Conservation (phyloP, 805 yeast species). For the Metschnikowia kofuensis region DNA sequence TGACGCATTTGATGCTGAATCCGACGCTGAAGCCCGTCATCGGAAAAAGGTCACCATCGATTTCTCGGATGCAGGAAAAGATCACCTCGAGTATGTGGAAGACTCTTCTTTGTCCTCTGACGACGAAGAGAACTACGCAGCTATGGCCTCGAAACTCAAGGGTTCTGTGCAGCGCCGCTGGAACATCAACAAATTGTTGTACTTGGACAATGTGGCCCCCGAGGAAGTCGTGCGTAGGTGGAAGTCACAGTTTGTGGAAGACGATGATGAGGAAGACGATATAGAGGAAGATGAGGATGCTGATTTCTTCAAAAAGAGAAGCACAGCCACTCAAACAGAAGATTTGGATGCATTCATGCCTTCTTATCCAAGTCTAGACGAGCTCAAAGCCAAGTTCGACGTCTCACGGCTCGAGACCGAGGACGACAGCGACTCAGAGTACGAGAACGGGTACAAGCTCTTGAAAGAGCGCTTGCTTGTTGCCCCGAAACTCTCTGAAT, state of each 20-base stretch:
- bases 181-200: slow-evolving; percentile 79
- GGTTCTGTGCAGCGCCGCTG: slow-evolving; percentile 56
- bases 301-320: slow-evolving; percentile 55
- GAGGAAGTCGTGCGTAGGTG: slow-evolving; percentile 69
- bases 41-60: slow-evolving; percentile 41
- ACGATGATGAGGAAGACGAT: slow-evolving; percentile 37
- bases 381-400: slow-evolving; percentile 46
- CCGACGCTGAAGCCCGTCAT: slow-evolving; percentile 28
- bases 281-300: slow-evolving; percentile 35
- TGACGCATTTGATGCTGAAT: slow-evolving; percentile 25
- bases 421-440: slow-evolving; percentile 32
- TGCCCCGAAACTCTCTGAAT: slow-evolving; percentile 42
- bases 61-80: slow-evolving; percentile 35
- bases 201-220: slow-evolving; percentile 75
- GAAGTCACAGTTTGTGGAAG: slow-evolving; percentile 52
- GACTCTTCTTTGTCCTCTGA: slow-evolving; percentile 43
- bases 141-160: slow-evolving; percentile 60
- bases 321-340: slow-evolving; percentile 21
- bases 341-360: slow-evolving; percentile 40
- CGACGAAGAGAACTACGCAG: slow-evolving; percentile 37
- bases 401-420: slow-evolving; percentile 20
- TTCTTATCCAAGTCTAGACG: slow-evolving; percentile 39
- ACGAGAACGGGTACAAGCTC: slow-evolving; percentile 38
- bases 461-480: slow-evolving; percentile 49
- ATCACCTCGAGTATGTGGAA: slow-evolving; percentile 41